These are phyloP conservation scores for Boehmeria nivea DNA, from an alignment of 306 rosid species.

Conservation along the genomic window DNA sequence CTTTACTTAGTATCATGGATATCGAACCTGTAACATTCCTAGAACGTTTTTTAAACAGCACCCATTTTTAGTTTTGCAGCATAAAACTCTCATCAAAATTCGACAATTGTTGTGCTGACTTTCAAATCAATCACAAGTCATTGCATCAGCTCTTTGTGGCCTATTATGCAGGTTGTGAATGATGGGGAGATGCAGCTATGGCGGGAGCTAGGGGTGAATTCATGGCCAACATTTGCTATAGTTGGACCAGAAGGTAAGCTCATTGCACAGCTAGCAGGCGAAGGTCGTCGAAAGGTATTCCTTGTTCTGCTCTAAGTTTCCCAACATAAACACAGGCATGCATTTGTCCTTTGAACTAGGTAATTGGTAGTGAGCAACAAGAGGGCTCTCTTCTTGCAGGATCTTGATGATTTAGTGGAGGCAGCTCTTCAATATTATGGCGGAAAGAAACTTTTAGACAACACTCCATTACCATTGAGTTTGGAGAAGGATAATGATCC, in stretches of 20 bases:
- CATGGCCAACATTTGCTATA: slow-evolving; percentile 96
- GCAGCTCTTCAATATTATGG: slow-evolving; percentile 89
- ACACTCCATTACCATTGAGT: slow-evolving; percentile 52
- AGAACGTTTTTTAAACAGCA: no score
- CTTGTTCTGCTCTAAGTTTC: slow-evolving; percentile 8
- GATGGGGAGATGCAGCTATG: slow-evolving; percentile 94
- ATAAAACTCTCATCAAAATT: no score
- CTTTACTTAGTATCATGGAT: no score
- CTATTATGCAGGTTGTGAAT: slow-evolving; percentile 69
- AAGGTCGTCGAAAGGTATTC: slow-evolving; percentile 85
- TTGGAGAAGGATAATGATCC: slow-evolving; percentile 91
- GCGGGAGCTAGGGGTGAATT: slow-evolving; percentile 83
- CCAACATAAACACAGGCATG: not conserved
- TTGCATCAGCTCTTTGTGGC: not conserved
- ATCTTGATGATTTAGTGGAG: slow-evolving; percentile 88
- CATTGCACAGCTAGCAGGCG: slow-evolving; percentile 86
- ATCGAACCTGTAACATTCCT: no score
- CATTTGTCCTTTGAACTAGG: not conserved
- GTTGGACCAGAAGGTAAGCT: slow-evolving; percentile 83
- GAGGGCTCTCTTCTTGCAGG: slow-evolving; percentile 41
- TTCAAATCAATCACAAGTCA: no score
- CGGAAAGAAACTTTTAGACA: slow-evolving; percentile 61
- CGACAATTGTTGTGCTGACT: no score
- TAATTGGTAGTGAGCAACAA: not conserved
- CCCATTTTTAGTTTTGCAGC: no score